Evolutionary conservation across 192 early-diverging fungal genomes (phyloP).

Genomic region (Podila minutissima): DNA sequence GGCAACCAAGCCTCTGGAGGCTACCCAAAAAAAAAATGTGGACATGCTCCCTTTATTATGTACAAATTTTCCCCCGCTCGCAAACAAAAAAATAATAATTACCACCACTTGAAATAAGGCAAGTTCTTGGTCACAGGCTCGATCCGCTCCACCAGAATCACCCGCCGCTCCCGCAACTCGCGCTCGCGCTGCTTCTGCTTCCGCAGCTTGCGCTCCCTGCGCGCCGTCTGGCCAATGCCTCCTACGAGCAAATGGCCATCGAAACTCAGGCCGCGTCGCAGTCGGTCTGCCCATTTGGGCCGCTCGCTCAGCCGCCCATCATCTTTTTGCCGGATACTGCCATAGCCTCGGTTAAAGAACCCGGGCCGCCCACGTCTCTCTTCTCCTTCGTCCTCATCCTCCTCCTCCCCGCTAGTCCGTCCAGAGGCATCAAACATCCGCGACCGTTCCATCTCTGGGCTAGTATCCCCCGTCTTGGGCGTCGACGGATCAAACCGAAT

Average conservation of each 20-base stretch:
- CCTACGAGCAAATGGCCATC: conserved; percentile 30
- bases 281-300: conserved; percentile 40
- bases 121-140: conserved; percentile 49
- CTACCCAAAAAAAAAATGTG: too few relatives aligned
- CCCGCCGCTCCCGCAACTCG: conserved; percentile 31
- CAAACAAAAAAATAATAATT: neutral
- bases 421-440: neutral
- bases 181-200: conserved; percentile 42
- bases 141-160: conserved; percentile 41
- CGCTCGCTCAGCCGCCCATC: conserved; percentile 14
- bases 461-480: neutral
- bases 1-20: too few relatives aligned
- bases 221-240: conserved; percentile 22
- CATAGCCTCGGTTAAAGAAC: conserved; percentile 30
- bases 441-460: neutral
- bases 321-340: neutral
- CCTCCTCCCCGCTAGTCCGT: neutral
- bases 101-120: conserved; percentile 49
- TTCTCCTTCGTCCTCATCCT: neutral
- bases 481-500: conserved; percentile 28
- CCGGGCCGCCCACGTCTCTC: conserved; percentile 23
- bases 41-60: too few relatives aligned
- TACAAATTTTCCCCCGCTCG: neutral
- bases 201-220: conserved; percentile 34
- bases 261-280: conserved; percentile 37